Evolutionary conservation across 345 rosid genomes (phyloP).

Genomic region (Salix purpurea): DNA sequence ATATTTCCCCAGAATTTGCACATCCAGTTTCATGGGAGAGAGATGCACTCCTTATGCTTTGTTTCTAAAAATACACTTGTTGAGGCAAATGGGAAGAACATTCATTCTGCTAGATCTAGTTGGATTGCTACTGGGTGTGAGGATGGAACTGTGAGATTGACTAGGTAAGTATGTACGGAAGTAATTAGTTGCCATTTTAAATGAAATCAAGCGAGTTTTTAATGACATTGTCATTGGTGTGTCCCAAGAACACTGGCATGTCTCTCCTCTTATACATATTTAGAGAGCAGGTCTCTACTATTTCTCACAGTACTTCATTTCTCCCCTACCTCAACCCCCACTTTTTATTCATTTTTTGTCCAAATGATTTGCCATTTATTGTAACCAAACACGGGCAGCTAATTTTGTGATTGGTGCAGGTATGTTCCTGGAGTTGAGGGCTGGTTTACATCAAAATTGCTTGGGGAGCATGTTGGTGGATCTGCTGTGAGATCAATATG

Average conservation of each 20-base stretch:
- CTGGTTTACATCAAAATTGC: conserved; percentile 73
- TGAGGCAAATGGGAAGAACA: conserved; percentile 24
- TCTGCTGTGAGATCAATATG: conserved; percentile 93
- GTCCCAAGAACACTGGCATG: background rate
- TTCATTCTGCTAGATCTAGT: conserved; percentile 37
- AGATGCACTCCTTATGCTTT: conserved; percentile 86
- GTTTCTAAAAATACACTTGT: conserved; percentile 36
- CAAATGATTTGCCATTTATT: background rate
- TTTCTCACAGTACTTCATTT: background rate
- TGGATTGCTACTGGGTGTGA: conserved; percentile 98
- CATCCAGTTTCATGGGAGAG: conserved; percentile 92
- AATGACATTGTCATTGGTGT: background rate
- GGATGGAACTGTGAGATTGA: conserved; percentile 96
- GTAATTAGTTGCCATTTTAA: background rate
- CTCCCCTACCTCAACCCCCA: background rate
- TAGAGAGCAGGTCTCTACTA: background rate
- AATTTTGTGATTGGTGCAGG: conserved; percentile 36
- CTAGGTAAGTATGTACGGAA: conserved; percentile 43
- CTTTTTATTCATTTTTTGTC: background rate
- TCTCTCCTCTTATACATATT: background rate
- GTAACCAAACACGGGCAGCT: background rate
- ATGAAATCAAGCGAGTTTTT: background rate
- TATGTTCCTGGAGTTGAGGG: conserved; percentile 50
- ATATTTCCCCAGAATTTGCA: conserved; percentile 67
- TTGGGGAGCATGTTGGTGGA: conserved; percentile 97